Evolutionary conservation across 768 basidiomycete species (phyloP).

Genomic region (Leucogyrophana mollusca): DNA sequence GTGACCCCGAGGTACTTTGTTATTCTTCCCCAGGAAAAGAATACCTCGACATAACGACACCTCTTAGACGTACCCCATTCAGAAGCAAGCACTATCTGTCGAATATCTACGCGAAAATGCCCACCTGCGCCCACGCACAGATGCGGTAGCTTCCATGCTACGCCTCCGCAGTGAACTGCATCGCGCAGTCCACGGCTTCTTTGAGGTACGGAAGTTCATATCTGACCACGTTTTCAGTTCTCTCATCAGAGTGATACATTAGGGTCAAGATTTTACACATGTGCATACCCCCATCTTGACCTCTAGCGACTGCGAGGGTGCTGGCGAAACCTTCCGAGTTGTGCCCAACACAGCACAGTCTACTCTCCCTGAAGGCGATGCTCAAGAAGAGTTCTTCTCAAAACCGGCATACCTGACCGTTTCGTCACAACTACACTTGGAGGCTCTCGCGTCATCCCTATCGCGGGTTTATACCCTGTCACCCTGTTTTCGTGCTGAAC

Average conservation of each 20-base stretch:
- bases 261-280: conserved; percentile 79
- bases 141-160: conserved; percentile 68
- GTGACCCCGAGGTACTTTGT: conserved; percentile 51
- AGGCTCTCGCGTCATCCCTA: conserved; percentile 75
- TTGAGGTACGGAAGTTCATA: conserved; percentile 53
- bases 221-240: conserved; percentile 3
- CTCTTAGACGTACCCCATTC: conserved; percentile 85
- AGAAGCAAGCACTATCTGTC: conserved; percentile 78
- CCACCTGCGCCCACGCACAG: conserved; percentile 85
- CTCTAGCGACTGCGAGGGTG: conserved; percentile 92
- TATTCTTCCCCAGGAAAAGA: conserved; percentile 1
- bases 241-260: conserved; percentile 14
- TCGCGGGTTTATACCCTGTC: conserved; percentile 89
- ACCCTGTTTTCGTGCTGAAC: conserved; percentile 94
- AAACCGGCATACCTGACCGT: conserved; percentile 85
- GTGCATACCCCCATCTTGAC: conserved; percentile 88
- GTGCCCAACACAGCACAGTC: conserved; percentile 38
- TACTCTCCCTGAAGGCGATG: conserved; percentile 10
- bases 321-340: conserved; percentile 87
- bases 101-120: conserved; percentile 84
- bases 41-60: conserved; percentile 19
- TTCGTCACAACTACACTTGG: conserved; percentile 94
- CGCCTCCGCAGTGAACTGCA: conserved; percentile 63
- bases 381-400: conserved; percentile 63
- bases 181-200: conserved; percentile 61